phyloP scores from a whole-genome alignment of 768 basidiomycete genomes.

The Rickenella mellea region DNA sequence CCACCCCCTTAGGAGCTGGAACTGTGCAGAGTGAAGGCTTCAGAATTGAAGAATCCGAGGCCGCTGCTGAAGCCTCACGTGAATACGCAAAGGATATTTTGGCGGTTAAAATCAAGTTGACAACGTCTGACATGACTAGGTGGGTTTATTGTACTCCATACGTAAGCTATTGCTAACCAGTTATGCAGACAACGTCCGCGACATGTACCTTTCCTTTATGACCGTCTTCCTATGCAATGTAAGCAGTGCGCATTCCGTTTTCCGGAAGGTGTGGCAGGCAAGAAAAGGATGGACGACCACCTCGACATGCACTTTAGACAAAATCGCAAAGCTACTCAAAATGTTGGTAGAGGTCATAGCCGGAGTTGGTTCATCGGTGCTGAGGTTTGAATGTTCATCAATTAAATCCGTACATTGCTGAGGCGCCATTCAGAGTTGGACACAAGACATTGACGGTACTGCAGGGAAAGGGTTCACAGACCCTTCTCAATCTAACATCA shows the following conservation, averaged over 20 bases:
- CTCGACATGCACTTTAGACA: constrained; percentile 95
- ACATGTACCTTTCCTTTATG: constrained; percentile 61
- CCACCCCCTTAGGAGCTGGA: constrained; percentile 42
- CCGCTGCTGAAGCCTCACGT: constrained; percentile 38
- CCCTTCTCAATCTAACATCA: too few relatives aligned
- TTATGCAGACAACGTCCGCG: constrained; percentile 44
- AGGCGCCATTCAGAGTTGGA: constrained; percentile 64
- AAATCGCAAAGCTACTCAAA: constrained; percentile 76
- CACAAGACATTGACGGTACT: constrained; percentile 51
- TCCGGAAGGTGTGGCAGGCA: constrained; percentile 59
- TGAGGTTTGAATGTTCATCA: constrained; percentile 47
- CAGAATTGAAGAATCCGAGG: constrained; percentile 24
- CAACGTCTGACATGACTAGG: constrained; percentile 64
- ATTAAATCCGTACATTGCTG: not conserved
- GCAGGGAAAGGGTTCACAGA: constrained; percentile 64
- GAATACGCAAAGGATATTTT: constrained; percentile 56
- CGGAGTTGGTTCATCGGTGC: constrained; percentile 81
- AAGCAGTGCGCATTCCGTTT: constrained; percentile 91
- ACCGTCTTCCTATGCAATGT: constrained; percentile 72
- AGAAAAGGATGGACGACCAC: constrained; percentile 75
- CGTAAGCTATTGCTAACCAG: not conserved
- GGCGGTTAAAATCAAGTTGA: constrained; percentile 49
- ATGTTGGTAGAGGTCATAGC: constrained; percentile 75
- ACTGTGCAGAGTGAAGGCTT: constrained; percentile 27
- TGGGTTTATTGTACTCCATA: constrained; percentile 18